A percentile compares a stretch with the other conserved stretches of the same genome.
Evolutionary conservation across 495 filamentous ascomycete species (phyloP).

Genomic region (Hypoxylon lenormandii): DNA sequence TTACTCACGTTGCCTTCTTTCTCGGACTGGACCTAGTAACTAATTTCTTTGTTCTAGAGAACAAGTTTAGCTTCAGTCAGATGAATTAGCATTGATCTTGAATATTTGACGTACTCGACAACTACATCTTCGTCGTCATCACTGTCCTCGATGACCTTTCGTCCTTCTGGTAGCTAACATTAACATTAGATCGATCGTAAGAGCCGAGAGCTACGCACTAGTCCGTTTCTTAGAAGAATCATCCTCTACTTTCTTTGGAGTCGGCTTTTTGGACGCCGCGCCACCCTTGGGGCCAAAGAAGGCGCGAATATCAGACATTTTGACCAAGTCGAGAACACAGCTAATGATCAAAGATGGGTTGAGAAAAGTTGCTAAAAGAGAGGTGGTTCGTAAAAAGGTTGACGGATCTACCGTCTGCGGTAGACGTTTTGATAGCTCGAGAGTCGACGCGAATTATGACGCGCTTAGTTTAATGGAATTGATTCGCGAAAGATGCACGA

Average conservation of each 20-base stretch:
- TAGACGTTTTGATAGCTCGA: conserved; percentile 4
- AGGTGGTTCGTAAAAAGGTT: conserved; percentile 9
- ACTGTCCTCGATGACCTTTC: conserved; percentile 81
- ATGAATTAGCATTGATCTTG: neutral
- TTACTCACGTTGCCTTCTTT: conserved; percentile 59
- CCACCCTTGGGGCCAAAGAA: conserved; percentile 78
- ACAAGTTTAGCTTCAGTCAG: conserved; percentile 9
- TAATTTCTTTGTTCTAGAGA: conserved; percentile 55
- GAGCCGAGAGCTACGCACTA: conserved; percentile 51
- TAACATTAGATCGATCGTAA: conserved; percentile 30
- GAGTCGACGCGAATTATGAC: conserved; percentile 49
- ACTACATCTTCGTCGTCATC: conserved; percentile 72
- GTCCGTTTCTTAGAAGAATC: conserved; percentile 44
- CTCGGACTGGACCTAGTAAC: conserved; percentile 53
- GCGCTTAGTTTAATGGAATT: conserved; percentile 42
- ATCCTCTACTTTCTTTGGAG: conserved; percentile 29
- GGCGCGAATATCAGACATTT: conserved; percentile 83
- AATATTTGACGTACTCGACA: conserved; percentile 53
- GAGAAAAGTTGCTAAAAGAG: neutral
- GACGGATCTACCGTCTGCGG: neutral
- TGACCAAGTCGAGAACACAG: conserved; percentile 2
- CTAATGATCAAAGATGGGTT: conserved; percentile 4
- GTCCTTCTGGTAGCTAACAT: conserved; percentile 61
- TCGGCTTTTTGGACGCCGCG: conserved; percentile 59
- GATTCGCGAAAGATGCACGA: conserved; percentile 33